phyloP scores from a whole-genome alignment of 75 land plant species.

The Chamaecyparis obtusa region DNA sequence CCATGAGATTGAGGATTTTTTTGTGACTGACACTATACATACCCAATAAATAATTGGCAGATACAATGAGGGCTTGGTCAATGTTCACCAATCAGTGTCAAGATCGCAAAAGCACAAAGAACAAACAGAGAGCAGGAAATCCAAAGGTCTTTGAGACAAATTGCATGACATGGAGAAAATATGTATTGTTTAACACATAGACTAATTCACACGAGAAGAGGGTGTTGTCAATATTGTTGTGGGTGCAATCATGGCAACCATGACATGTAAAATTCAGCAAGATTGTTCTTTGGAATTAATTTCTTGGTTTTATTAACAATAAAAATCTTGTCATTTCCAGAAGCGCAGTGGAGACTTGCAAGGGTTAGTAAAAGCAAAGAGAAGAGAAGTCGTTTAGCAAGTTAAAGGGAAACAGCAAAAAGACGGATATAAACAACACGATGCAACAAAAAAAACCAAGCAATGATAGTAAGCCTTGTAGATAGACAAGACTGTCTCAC shows the following conservation, averaged over 20 bases:
- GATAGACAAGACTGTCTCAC: background rate
- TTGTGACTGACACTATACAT: background rate
- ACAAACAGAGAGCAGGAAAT: background rate
- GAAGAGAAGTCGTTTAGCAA: background rate
- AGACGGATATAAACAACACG: background rate
- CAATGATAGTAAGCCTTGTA: background rate
- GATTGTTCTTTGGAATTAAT: background rate
- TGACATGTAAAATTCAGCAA: background rate
- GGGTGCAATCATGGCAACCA: background rate
- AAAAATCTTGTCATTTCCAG: background rate
- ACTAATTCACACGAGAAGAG: background rate
- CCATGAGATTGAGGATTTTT: background rate
- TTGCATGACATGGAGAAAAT: background rate
- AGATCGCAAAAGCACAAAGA: background rate
- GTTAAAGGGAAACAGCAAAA: background rate
- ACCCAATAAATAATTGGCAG: background rate
- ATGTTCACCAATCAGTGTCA: background rate
- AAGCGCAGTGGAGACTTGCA: background rate
- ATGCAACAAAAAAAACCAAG: background rate
- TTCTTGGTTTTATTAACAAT: background rate
- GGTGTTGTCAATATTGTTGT: background rate
- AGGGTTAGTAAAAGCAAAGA: background rate
- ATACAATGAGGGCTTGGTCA: background rate
- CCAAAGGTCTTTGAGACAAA: background rate
- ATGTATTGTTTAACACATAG: background rate